Evolutionary conservation across 176 grass and related monocot genomes (phyloP).

Genomic region (Stipa capillata): DNA sequence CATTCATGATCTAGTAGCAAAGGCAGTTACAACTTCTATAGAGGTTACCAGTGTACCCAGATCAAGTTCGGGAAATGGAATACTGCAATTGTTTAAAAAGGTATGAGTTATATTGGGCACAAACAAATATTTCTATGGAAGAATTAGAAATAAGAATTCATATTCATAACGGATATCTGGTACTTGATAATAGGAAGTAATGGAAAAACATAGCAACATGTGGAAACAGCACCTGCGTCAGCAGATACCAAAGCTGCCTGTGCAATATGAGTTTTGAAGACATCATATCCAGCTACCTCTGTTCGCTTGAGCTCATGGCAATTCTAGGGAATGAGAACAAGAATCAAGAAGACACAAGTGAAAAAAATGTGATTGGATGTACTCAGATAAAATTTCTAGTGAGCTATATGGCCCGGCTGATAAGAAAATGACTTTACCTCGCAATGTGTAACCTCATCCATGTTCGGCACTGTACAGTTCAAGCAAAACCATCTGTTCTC

Average conservation of each 20-base stretch:
- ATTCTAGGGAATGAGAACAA: conserved; percentile 40
- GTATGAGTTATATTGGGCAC: no score
- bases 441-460: conserved; percentile 40
- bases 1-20: not conserved
- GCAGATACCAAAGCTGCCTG: conserved; percentile 36
- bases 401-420: not conserved
- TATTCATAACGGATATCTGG: not conserved
- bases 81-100: no score
- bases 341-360: conserved; percentile 5
- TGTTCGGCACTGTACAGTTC: conserved; percentile 72
- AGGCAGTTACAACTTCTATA: not conserved
- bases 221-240: conserved; percentile 40
- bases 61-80: not conserved
- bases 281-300: conserved; percentile 55
- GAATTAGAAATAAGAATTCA: no score
- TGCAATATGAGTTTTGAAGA: conserved; percentile 46
- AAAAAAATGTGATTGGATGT: conserved; percentile 18
- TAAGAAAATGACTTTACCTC: conserved; percentile 37
- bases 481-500: conserved; percentile 67
- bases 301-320: conserved; percentile 57
- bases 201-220: conserved; percentile 2
- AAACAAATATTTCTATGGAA: no score
- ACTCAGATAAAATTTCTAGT: not conserved
- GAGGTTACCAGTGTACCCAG: not conserved
- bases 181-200: not conserved